A percentile compares a stretch with the other conserved stretches of the same genome.
Evolutionary conservation across 78 protist genomes (phyloP).

Genomic region (Thecamonas trahens): DNA sequence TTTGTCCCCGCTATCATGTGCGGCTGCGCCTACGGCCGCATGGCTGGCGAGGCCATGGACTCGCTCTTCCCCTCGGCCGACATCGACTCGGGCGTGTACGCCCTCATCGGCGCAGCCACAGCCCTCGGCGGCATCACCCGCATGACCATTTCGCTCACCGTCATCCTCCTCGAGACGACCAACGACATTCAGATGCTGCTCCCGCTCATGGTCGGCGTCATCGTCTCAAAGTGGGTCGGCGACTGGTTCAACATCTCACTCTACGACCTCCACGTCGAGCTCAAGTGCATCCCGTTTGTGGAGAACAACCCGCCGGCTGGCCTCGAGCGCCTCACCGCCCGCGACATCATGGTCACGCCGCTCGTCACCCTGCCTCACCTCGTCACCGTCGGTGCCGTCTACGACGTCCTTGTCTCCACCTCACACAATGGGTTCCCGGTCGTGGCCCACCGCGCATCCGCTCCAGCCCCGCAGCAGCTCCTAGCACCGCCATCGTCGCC

Average conservation of each 20-base stretch:
- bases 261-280: slow-evolving; percentile 50
- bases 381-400: slow-evolving; percentile 2
- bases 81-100: slow-evolving; percentile 50
- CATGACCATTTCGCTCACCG: slow-evolving; percentile 74
- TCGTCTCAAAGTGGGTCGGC: slow-evolving; percentile 71
- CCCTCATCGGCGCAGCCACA: slow-evolving; percentile 81
- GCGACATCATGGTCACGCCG: slow-evolving; percentile 4
- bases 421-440: slow-evolving; percentile 69
- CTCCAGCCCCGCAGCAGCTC: not conserved
- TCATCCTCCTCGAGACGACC: slow-evolving; percentile 69
- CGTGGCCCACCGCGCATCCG: not conserved
- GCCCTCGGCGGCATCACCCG: slow-evolving; percentile 78
- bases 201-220: slow-evolving; percentile 71
- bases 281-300: slow-evolving; percentile 64
- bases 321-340: slow-evolving; percentile 21
- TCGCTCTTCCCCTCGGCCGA: slow-evolving; percentile 3
- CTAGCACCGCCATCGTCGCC: too few species aligned
- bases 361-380: slow-evolving; percentile 1
- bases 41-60: slow-evolving; percentile 38
- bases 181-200: slow-evolving; percentile 31
- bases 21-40: slow-evolving; percentile 82
- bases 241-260: slow-evolving; percentile 57
- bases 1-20: slow-evolving; percentile 78
- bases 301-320: slow-evolving; percentile 48
- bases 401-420: slow-evolving; percentile 11